Conservation (phyloP, 495 filamentous ascomycete genomes). For the Aspergillus haitiensis region DNA sequence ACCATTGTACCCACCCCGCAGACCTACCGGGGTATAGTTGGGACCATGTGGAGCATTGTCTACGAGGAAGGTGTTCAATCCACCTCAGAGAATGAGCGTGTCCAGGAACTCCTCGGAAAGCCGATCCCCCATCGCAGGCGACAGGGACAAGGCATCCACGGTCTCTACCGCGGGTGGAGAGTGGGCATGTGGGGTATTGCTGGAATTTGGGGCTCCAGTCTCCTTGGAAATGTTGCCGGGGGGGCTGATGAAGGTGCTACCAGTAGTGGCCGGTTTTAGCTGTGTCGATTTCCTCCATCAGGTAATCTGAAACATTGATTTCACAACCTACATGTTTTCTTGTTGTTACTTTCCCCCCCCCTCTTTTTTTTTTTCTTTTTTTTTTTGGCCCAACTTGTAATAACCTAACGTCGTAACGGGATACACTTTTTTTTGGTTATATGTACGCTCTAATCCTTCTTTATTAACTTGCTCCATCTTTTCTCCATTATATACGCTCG, state of each 20-base stretch:
- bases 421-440: constrained; percentile 2
- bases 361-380: constrained; percentile 6
- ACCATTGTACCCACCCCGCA: constrained; percentile 66
- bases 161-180: constrained; percentile 91
- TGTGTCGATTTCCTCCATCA: no score
- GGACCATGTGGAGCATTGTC: constrained; percentile 85
- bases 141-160: constrained; percentile 77
- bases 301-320: no score
- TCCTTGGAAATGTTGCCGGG: constrained; percentile 53
- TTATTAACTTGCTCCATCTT: constrained; percentile 22
- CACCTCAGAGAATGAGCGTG: constrained; percentile 34
- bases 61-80: constrained; percentile 71
- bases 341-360: neutral
- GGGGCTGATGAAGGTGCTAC: constrained; percentile 40
- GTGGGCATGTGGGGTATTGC: constrained; percentile 94
- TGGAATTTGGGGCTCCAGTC: constrained; percentile 75
- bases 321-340: neutral
- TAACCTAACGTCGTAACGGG: constrained; percentile 14
- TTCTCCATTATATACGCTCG: constrained; percentile 18
- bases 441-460: constrained; percentile 10
- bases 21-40: constrained; percentile 74
- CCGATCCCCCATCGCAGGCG: constrained; percentile 47
- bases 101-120: constrained; percentile 38
- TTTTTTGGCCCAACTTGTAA: constrained; percentile 3
- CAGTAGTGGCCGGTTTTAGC: constrained; percentile 42